These are phyloP conservation scores for Xylaria sp. DNA, from an alignment of 2,329 filamentous ascomycete genomes.

Conservation along the genomic window DNA sequence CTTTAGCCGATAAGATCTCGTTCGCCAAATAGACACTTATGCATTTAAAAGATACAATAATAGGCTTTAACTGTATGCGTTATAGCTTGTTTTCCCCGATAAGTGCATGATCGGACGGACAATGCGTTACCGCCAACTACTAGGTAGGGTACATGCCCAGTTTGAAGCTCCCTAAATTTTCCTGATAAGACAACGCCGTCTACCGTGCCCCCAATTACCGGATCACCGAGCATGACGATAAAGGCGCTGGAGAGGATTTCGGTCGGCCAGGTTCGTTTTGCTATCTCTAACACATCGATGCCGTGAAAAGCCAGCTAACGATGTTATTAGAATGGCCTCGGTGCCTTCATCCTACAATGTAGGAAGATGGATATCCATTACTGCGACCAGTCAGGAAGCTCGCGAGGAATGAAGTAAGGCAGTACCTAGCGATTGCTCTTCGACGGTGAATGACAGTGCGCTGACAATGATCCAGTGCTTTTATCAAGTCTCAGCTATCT, in stretches of 20 bases:
- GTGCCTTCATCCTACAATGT: slow-evolving; percentile 97
- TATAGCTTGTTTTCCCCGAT: not conserved
- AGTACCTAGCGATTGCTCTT: not conserved
- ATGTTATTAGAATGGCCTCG: slow-evolving; percentile 82
- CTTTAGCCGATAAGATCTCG: slow-evolving; percentile 20
- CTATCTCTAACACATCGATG: not conserved
- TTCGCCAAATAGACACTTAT: not conserved
- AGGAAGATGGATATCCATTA: slow-evolving; percentile 96
- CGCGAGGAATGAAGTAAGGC: slow-evolving; percentile 87
- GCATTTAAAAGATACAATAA: not conserved
- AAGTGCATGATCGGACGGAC: not conserved
- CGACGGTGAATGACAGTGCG: slow-evolving; percentile 33
- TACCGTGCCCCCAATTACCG: slow-evolving; percentile 22
- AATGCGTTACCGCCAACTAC: slow-evolving; percentile 1
- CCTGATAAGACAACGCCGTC: slow-evolving; percentile 24
- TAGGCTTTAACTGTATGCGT: no score
- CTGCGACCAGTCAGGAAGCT: slow-evolving; percentile 95
- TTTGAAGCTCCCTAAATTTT: slow-evolving; percentile 35
- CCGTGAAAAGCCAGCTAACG: slow-evolving; percentile 14
- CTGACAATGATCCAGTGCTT: slow-evolving; percentile 64
- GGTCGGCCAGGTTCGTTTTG: slow-evolving; percentile 60
- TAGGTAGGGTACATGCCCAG: slow-evolving; percentile 13
- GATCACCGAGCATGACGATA: slow-evolving; percentile 60
- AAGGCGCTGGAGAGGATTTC: slow-evolving; percentile 64
- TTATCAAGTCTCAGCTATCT: slow-evolving; percentile 80